Conservation (phyloP, 2,329 filamentous ascomycete genomes). For the Aspergillus jensenii region DNA sequence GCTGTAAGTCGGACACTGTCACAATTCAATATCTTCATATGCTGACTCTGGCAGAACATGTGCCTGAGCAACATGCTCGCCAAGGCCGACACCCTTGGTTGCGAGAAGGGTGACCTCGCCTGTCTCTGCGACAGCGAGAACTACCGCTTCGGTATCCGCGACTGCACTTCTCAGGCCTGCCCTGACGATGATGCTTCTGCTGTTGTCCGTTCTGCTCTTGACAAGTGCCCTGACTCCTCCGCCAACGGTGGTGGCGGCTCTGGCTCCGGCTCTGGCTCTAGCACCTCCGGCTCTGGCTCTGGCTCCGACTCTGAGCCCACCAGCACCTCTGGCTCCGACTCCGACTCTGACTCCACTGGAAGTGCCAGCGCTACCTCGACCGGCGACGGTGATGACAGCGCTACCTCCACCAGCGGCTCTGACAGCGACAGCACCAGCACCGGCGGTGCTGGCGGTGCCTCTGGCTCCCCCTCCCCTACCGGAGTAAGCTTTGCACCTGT, state of each 20-base stretch:
- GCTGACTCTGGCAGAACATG: constrained; percentile 36
- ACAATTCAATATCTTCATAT: background rate
- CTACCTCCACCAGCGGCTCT: constrained; percentile 22
- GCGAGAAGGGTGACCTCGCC: constrained; percentile 33
- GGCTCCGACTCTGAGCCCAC: background rate
- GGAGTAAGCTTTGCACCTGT: background rate
- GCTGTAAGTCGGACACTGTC: constrained; percentile 26
- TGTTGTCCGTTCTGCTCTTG: constrained; percentile 35
- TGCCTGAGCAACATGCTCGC: constrained; percentile 48
- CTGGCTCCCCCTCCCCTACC: background rate
- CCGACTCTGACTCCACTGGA: constrained; percentile 11
- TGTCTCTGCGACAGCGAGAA: constrained; percentile 44
- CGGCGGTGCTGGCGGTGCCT: background rate
- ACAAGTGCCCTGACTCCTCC: constrained; percentile 30
- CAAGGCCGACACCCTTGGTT: constrained; percentile 41
- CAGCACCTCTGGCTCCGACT: background rate
- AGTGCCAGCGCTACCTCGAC: background rate
- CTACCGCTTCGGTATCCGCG: constrained; percentile 47
- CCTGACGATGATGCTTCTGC: constrained; percentile 34
- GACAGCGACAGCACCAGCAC: constrained; percentile 13
- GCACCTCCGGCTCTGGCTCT: background rate
- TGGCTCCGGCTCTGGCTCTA: background rate
- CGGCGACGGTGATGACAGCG: background rate
- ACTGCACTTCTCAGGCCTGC: constrained; percentile 48
- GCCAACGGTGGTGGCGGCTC: constrained; percentile 3